Evolutionary conservation across 1,139 yeast genomes (phyloP).

Genomic region (Kurtzmaniella quercitrusa): DNA sequence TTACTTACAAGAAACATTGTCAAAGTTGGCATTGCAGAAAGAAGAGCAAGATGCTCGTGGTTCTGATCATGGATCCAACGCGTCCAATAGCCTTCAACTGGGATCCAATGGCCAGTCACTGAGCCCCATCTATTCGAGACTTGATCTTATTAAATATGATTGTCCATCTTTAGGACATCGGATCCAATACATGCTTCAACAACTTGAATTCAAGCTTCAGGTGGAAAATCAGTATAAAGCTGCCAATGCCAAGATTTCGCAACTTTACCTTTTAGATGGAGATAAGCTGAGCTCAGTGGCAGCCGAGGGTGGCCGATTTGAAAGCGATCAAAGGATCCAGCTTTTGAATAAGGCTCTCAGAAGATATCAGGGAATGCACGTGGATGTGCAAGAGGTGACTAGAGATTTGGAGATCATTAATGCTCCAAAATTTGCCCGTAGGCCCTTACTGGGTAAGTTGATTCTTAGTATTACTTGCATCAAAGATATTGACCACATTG

Average conservation of each 20-base stretch:
- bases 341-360: conserved; percentile 78
- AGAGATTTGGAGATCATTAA: conserved; percentile 62
- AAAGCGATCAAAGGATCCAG: conserved; percentile 81
- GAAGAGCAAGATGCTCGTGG: conserved; percentile 5
- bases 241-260: conserved; percentile 86
- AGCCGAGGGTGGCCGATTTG: conserved; percentile 83
- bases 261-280: conserved; percentile 84
- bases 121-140: conserved; percentile 52
- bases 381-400: conserved; percentile 61
- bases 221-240: conserved; percentile 91
- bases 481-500: conserved; percentile 88
- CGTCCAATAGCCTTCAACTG: conserved; percentile 8
- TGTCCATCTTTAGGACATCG: conserved; percentile 95
- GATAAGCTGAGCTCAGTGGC: conserved; percentile 82
- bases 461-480: conserved; percentile 68
- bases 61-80: neutral
- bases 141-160: conserved; percentile 86
- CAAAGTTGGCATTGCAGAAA: conserved; percentile 49
- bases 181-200: conserved; percentile 92
- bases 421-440: conserved; percentile 69
- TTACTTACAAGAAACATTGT: conserved; percentile 74
- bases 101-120: conserved; percentile 10
- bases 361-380: conserved; percentile 85
- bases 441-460: conserved; percentile 78
- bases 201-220: conserved; percentile 85